Base-by-base conservation (phyloP, 164 flowering plant genomes). In the Aristolochia fimbriata region DNA sequence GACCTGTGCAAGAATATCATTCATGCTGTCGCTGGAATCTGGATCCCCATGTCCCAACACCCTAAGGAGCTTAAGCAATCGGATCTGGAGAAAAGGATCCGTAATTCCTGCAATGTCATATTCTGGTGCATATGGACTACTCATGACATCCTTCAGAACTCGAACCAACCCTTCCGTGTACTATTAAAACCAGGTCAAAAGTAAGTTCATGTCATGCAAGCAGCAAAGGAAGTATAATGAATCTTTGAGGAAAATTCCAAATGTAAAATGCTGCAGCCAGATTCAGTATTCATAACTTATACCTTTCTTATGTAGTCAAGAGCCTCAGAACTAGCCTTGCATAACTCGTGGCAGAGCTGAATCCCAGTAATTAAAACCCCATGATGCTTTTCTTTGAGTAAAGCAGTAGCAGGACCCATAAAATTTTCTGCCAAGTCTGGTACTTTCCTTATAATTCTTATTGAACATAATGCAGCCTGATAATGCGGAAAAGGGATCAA, bases 1-100 rank as follows among this genome's bases (percentile, higher is more conserved):
- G n/a, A 91, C 99, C 96, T 91, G 99, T 1, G 99, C 99, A 76
- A 94, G 99, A 68, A 94, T 83, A 73, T 94, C 99, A 76, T 84
- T 94, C 99, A 94, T 94, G 53, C 68, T 55, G 68, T 94, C 99
- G 78, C 97, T 94, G 53, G 96, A 87, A 78, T 88, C 97, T 16
- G 90, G 87, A 85, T 94, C 97, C 66, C 93, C 97, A 27, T 88
- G 83, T 56, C 97, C 99, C 75, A 94, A 71, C 47, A 80, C 68
- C 24, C 83, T 84, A 74, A 94, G 77, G 55, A 91, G 82, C 73
- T 68, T 88, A 47, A 94, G 86, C 79, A 91, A 67, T 75, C 96
- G 78, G 51, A 94, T 88, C 59, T 94, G 97, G 51, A 94, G 96
- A 70, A 94, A 94, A 63, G 99, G 99, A 63, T 94, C 99, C 31